A percentile compares a stretch with the other conserved stretches of the same genome.
Conservation (phyloP, 2,329 filamentous ascomycete genomes). For the Bipolaris oryzae region DNA sequence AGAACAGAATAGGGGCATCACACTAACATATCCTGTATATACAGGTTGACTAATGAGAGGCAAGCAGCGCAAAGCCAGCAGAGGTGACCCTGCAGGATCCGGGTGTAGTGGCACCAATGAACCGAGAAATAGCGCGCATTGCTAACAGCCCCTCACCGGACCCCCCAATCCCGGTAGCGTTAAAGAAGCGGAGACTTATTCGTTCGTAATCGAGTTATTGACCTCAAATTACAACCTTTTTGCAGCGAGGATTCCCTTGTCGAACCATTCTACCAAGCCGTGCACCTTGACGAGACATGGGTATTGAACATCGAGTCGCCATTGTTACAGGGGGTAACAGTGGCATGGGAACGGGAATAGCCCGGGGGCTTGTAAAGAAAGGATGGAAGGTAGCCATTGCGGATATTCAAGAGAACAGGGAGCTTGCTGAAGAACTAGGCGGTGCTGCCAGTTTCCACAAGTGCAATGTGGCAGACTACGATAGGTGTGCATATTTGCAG, state of each 20-base stretch:
- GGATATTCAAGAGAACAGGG: slow-evolving; percentile 32
- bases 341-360: slow-evolving; percentile 35
- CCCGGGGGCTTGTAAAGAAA: slow-evolving; percentile 23
- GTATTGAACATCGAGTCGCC: slow-evolving; percentile 16
- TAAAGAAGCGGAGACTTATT: too few relatives aligned
- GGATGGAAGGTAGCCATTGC: slow-evolving; percentile 40
- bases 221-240: not conserved
- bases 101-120: too few relatives aligned
- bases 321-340: slow-evolving; percentile 39
- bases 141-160: not conserved
- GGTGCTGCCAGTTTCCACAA: slow-evolving; percentile 27
- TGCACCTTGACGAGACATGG: not conserved
- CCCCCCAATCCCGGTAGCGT: too few relatives aligned
- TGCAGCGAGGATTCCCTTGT: not conserved
- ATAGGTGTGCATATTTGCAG: slow-evolving; percentile 18
- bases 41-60: too few relatives aligned
- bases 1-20: too few relatives aligned
- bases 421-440: slow-evolving; percentile 34
- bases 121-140: too few relatives aligned
- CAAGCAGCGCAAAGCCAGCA: too few relatives aligned
- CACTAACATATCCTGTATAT: too few relatives aligned
- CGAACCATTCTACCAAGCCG: not conserved
- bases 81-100: too few relatives aligned
- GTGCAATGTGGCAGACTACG: slow-evolving; percentile 38
- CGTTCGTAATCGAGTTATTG: not conserved